A percentile compares a stretch with the other conserved stretches of the same genome.
Conservation (phyloP, 192 early-diverging fungal species). For the Coemansia sp. region DNA sequence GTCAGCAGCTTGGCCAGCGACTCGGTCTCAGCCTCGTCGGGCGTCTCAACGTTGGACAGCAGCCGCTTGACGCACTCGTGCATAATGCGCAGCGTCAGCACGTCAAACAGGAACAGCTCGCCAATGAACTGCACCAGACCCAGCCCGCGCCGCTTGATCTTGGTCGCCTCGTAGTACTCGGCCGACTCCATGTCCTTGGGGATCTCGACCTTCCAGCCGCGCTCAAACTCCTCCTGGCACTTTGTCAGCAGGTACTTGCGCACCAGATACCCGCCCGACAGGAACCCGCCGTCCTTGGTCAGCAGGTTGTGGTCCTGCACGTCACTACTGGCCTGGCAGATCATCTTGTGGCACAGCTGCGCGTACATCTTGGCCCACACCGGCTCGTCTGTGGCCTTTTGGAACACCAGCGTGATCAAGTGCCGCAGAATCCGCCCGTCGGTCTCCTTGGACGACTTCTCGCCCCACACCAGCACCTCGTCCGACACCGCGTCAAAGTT, state of each 20-base stretch:
- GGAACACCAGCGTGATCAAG: conserved; percentile 83
- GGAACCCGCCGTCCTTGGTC: conserved; percentile 54
- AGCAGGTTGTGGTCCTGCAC: conserved; percentile 59
- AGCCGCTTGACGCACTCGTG: conserved; percentile 84
- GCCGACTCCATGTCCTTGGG: conserved; percentile 69
- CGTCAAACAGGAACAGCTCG: conserved; percentile 85
- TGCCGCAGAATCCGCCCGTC: conserved; percentile 71
- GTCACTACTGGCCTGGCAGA: conserved; percentile 59
- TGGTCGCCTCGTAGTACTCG: conserved; percentile 78
- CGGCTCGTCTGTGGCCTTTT: conserved; percentile 95
- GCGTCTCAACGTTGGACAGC: conserved; percentile 62
- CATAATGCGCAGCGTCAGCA: conserved; percentile 95
- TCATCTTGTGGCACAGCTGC: conserved; percentile 74
- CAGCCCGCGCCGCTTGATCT: conserved; percentile 92
- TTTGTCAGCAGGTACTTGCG: conserved; percentile 86
- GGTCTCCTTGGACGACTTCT: conserved; percentile 61
- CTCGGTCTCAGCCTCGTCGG: conserved; percentile 95
- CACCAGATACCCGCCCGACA: conserved; percentile 68
- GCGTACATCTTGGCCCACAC: conserved; percentile 89
- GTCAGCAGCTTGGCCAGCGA: conserved; percentile 86
- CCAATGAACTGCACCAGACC: conserved; percentile 93
- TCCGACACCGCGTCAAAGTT: conserved; percentile 84
- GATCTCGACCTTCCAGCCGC: conserved; percentile 79
- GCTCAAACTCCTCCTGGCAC: conserved; percentile 95
- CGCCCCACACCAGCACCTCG: conserved; percentile 77